Evolutionary conservation across 2,329 filamentous ascomycete genomes (phyloP).

Genomic region (Diaporthe ilicicola): DNA sequence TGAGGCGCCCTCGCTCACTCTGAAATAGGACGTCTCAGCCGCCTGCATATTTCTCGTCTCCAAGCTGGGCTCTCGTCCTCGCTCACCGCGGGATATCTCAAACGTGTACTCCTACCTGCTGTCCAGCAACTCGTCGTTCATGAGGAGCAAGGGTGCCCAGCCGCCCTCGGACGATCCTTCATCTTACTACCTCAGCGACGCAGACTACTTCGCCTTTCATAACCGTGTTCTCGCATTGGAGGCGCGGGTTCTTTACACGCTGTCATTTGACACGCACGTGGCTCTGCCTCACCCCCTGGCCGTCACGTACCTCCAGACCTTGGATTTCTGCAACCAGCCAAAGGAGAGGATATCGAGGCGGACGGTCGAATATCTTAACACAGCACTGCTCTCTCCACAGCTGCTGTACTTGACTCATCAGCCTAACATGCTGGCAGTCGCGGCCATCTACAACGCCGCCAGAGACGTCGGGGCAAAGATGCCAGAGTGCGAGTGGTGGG

Average conservation of each 20-base stretch:
- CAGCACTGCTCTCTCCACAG: constrained; percentile 85
- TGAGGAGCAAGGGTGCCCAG: constrained; percentile 46
- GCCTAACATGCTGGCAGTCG: constrained; percentile 83
- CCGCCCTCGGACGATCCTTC: constrained; percentile 52
- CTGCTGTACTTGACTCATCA: constrained; percentile 92
- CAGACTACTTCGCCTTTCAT: constrained; percentile 72
- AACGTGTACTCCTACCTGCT: constrained; percentile 87
- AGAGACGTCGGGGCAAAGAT: constrained; percentile 79
- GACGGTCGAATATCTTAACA: constrained; percentile 83
- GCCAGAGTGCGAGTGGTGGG: constrained; percentile 92
- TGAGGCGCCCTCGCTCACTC: background rate
- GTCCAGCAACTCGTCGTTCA: constrained; percentile 66
- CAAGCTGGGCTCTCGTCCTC: constrained; percentile 81
- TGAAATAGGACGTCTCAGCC: constrained; percentile 77
- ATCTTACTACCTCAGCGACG: constrained; percentile 76
- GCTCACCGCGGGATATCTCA: constrained; percentile 80
- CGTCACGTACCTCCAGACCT: constrained; percentile 90
- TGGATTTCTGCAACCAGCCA: constrained; percentile 65
- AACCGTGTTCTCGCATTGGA: constrained; percentile 76
- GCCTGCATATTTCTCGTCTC: constrained; percentile 82
- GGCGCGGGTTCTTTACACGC: constrained; percentile 75
- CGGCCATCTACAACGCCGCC: constrained; percentile 90
- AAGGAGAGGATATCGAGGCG: constrained; percentile 66
- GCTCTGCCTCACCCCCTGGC: constrained; percentile 86
- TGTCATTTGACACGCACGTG: constrained; percentile 86